Evolutionary conservation across 2,329 filamentous ascomycete species (phyloP).

Genomic region (Alternaria panax): DNA sequence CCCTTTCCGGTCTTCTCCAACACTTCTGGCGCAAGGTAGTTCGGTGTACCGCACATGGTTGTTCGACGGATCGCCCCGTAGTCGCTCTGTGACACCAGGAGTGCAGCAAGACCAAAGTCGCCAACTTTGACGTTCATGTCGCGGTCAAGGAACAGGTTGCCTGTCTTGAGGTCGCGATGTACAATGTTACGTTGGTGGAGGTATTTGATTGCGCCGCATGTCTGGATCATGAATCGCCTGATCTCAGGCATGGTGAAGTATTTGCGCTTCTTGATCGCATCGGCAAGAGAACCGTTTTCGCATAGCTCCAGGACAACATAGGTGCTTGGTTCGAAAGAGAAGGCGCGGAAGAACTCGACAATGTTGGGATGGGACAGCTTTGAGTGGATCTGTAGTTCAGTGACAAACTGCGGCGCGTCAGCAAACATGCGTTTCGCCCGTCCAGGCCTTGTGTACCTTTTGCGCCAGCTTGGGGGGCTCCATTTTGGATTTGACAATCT

Average conservation of each 20-base stretch:
- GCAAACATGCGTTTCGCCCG: slow-evolving; percentile 9
- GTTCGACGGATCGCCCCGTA: slow-evolving; percentile 81
- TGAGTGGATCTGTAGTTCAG: slow-evolving; percentile 95
- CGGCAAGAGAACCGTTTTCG: slow-evolving; percentile 94
- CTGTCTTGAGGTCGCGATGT: slow-evolving; percentile 96
- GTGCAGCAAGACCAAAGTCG: slow-evolving; percentile 92
- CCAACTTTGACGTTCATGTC: slow-evolving; percentile 98
- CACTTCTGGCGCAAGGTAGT: slow-evolving; percentile 98
- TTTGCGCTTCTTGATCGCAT: slow-evolving; percentile 93
- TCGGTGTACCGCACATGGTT: slow-evolving; percentile 95
- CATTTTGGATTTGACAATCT: slow-evolving; percentile 86
- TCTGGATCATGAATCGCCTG: slow-evolving; percentile 90
- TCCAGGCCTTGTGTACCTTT: slow-evolving; percentile 65
- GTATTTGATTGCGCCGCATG: slow-evolving; percentile 96
- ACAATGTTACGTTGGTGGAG: slow-evolving; percentile 96
- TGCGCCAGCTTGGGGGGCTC: slow-evolving; percentile 79
- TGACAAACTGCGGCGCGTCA: slow-evolving; percentile 65
- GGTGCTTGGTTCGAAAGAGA: slow-evolving; percentile 86
- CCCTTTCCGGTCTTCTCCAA: slow-evolving; percentile 92
- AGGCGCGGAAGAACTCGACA: slow-evolving; percentile 92
- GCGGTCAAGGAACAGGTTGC: slow-evolving; percentile 93
- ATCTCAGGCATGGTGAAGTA: slow-evolving; percentile 93
- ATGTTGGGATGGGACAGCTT: slow-evolving; percentile 97
- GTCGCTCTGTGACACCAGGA: slow-evolving; percentile 90
- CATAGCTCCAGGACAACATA: slow-evolving; percentile 95